Evolutionary conservation across 106 monocot genomes (phyloP), one percentile per base, ranked within the genome.

Genomic region (Allium cepa): DNA sequence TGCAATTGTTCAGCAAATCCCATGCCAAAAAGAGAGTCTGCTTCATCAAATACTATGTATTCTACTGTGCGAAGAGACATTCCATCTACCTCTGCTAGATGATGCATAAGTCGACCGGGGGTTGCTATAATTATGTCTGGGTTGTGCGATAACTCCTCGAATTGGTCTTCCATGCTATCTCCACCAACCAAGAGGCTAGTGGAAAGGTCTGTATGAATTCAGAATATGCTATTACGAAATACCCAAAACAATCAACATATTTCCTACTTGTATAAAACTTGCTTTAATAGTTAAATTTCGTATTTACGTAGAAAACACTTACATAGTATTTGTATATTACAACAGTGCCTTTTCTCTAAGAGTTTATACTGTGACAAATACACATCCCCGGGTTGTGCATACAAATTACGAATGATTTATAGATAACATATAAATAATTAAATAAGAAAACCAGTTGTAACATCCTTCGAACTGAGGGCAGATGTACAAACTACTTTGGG

Each of bases 31-130:
- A 97, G 84, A 60, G 77, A 72, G 72, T 97, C 97, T 11, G 92
- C 97, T 77, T 97, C 97, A 79, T 97, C 97, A 71, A 97, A 97
- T n/a, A 97, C 97, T 49, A 97, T 92, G 83, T 90, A 97, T 71
- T 97, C 97, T 36, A 97, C 92, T 5, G 89, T 86, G 1, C 80
- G 78, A 27, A 97, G 72, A 15, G 89, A 82, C 92, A 97, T 89
- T 57, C 82, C 92, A 64, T 89, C 88, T 22, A 97, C 76, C 69
- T 97, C 97, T 8, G 76, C 73, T 16, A 97, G 71, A 79, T 92
- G 97, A 74, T 97, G 97, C 92, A 89, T 89, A 28, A 97, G 87
- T 4, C 97, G 77, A 73, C 97, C 97, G 64, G 97, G 97, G 47
- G 97, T 97, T 27, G 97, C 97, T 72, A 97, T 97, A 69, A 92